phyloP scores from a whole-genome alignment of 2,329 filamentous ascomycete species.

The Xylariaceae sp. region DNA sequence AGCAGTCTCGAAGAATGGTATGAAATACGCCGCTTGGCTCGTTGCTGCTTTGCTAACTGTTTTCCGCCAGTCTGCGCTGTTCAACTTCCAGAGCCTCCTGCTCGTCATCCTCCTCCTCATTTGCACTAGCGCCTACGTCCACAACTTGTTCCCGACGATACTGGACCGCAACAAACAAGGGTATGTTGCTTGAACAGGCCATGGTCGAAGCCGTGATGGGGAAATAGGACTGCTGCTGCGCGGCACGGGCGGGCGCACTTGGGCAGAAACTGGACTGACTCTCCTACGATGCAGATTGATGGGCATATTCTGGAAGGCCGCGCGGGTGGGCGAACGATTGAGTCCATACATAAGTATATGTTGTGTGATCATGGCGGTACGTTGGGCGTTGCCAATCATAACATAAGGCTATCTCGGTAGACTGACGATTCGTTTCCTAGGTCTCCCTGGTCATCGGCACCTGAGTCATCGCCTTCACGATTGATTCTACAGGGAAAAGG shows the following conservation, averaged over 20 bases:
- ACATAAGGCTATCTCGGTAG: background rate
- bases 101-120: slow-evolving; percentile 92
- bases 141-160: slow-evolving; percentile 81
- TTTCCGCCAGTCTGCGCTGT: slow-evolving; percentile 74
- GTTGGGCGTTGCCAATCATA: slow-evolving; percentile 25
- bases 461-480: slow-evolving; percentile 18
- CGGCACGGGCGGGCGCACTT: background rate
- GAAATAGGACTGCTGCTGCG: background rate
- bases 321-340: slow-evolving; percentile 83
- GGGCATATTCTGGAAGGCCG: slow-evolving; percentile 94
- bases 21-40: background rate
- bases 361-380: slow-evolving; percentile 88
- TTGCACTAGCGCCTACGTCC: slow-evolving; percentile 91
- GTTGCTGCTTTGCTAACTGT: slow-evolving; percentile 6
- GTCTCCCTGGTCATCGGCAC: slow-evolving; percentile 33
- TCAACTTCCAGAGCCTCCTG: slow-evolving; percentile 97
- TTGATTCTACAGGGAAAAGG: slow-evolving; percentile 6
- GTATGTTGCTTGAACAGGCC: slow-evolving; percentile 45
- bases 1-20: slow-evolving; percentile 9
- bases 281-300: slow-evolving; percentile 52
- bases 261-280: slow-evolving; percentile 7
- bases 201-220: background rate
- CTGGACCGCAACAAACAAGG: slow-evolving; percentile 92
- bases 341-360: slow-evolving; percentile 95
- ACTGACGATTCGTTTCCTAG: slow-evolving; percentile 18